Conservation (phyloP, 805 yeast genomes). For the Candida maltosa region DNA sequence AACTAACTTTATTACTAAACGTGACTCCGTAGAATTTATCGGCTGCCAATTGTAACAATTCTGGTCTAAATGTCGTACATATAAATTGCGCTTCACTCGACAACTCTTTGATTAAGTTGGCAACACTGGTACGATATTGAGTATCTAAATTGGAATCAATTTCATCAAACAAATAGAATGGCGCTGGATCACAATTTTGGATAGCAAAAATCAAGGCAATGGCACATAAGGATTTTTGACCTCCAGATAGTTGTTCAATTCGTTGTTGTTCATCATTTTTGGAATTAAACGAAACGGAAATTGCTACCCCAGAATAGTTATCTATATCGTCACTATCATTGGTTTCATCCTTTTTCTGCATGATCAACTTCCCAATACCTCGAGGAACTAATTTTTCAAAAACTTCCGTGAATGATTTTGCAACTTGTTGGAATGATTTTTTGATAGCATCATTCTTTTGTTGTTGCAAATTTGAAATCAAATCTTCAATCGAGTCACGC, state of each 20-base stretch:
- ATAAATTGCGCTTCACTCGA: slow-evolving; percentile 81
- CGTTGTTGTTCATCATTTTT: slow-evolving; percentile 80
- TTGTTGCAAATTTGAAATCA: slow-evolving; percentile 65
- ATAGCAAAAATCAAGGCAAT: slow-evolving; percentile 90
- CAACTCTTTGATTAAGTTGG: slow-evolving; percentile 63
- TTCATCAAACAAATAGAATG: slow-evolving; percentile 93
- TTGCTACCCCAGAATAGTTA: slow-evolving; percentile 75
- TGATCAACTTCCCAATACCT: slow-evolving; percentile 72
- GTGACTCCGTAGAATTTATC: slow-evolving; percentile 85
- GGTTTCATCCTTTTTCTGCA: slow-evolving; percentile 44
- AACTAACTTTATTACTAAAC: slow-evolving; percentile 77
- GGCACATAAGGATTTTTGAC: slow-evolving; percentile 96
- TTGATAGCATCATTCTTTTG: slow-evolving; percentile 83
- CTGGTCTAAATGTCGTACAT: slow-evolving; percentile 94
- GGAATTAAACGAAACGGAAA: slow-evolving; percentile 86
- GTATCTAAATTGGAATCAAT: slow-evolving; percentile 94
- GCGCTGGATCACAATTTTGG: slow-evolving; percentile 95
- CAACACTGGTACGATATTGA: slow-evolving; percentile 86
- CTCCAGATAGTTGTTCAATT: slow-evolving; percentile 92
- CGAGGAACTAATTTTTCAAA: slow-evolving; percentile 81
- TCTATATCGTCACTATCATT: slow-evolving; percentile 34
- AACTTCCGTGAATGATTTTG: slow-evolving; percentile 67
- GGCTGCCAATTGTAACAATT: slow-evolving; percentile 75
- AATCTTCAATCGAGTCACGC: slow-evolving; percentile 64
- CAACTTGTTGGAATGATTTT: slow-evolving; percentile 72